Evolutionary conservation across 1,139 yeast genomes (phyloP).

Genomic region (Saccharomyces hybrid): DNA sequence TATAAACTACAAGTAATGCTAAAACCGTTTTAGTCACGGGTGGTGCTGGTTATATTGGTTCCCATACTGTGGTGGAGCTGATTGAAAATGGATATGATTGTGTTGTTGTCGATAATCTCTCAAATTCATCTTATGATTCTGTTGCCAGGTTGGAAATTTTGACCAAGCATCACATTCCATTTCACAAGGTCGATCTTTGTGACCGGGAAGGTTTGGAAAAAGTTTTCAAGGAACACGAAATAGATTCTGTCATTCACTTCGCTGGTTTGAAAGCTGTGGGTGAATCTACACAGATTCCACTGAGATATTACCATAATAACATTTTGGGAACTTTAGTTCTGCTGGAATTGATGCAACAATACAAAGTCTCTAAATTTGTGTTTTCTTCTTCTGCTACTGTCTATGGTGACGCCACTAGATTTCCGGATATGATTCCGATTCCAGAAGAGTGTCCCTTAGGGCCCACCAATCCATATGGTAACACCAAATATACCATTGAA

Average conservation of each 20-base stretch:
- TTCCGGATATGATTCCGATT: constrained; percentile 66
- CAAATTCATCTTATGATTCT: constrained; percentile 63
- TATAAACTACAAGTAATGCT: constrained; percentile 5
- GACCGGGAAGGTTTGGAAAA: constrained; percentile 41
- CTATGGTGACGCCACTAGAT: constrained; percentile 74
- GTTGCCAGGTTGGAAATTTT: constrained; percentile 57
- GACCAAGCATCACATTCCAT: constrained; percentile 44
- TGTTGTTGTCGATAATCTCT: constrained; percentile 61
- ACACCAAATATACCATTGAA: constrained; percentile 62
- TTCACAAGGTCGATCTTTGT: constrained; percentile 52
- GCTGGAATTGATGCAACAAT: constrained; percentile 44
- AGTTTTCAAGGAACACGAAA: constrained; percentile 44
- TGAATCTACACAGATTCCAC: constrained; percentile 65
- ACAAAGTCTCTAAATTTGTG: constrained; percentile 51
- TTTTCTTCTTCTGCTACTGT: constrained; percentile 80
- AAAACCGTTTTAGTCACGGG: constrained; percentile 62
- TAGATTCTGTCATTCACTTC: constrained; percentile 67
- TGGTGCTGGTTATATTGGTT: constrained; percentile 84
- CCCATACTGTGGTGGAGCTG: constrained; percentile 67
- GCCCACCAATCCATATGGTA: constrained; percentile 73
- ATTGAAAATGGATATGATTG: constrained; percentile 59
- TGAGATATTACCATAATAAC: constrained; percentile 62
- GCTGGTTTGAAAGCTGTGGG: constrained; percentile 88
- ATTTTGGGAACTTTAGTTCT: constrained; percentile 58
- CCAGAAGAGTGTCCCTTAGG: constrained; percentile 74